phyloP scores from a whole-genome alignment of 306 rosid species.

The Astragalus membranaceus region DNA sequence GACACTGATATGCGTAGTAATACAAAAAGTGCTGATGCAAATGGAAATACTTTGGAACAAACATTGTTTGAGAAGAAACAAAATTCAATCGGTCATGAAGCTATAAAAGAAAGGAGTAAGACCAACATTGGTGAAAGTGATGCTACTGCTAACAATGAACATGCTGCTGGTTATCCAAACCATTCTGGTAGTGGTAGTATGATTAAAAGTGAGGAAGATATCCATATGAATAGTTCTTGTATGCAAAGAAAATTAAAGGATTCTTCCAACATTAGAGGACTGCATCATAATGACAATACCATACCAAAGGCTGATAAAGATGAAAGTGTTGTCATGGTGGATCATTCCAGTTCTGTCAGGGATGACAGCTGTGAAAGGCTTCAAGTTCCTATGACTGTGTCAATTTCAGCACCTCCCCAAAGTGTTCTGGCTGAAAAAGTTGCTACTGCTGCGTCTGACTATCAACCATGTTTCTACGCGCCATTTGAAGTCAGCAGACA shows the following conservation, averaged over 20 bases:
- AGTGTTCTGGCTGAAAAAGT: conserved; percentile 28
- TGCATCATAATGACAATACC: conserved; percentile 36
- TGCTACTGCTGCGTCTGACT: conserved; percentile 33
- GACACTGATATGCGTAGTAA: conserved; percentile 48
- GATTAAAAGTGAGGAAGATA: conserved; percentile 42
- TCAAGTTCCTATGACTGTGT: conserved; percentile 29
- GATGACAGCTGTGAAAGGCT: conserved; percentile 31
- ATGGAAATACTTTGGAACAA: conserved; percentile 42
- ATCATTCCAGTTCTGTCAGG: conserved; percentile 35
- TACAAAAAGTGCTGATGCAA: conserved; percentile 39
- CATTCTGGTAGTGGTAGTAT: conserved; percentile 27
- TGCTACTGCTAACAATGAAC: conserved; percentile 28
- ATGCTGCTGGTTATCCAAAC: conserved; percentile 38
- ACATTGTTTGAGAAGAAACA: conserved; percentile 39
- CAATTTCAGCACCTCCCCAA: conserved; percentile 37
- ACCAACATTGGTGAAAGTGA: conserved; percentile 26
- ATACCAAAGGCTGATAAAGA: conserved; percentile 40
- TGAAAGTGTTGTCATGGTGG: conserved; percentile 29
- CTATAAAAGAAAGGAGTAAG: conserved; percentile 37
- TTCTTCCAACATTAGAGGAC: conserved; percentile 36
- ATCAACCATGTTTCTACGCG: conserved; percentile 35
- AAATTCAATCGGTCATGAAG: conserved; percentile 34
- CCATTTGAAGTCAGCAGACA: conserved; percentile 47
- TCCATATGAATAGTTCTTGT: conserved; percentile 28
- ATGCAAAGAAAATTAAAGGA: conserved; percentile 32